Base-by-base conservation (phyloP, 257 asterid genomes). In the Primulina huaijiensis region DNA sequence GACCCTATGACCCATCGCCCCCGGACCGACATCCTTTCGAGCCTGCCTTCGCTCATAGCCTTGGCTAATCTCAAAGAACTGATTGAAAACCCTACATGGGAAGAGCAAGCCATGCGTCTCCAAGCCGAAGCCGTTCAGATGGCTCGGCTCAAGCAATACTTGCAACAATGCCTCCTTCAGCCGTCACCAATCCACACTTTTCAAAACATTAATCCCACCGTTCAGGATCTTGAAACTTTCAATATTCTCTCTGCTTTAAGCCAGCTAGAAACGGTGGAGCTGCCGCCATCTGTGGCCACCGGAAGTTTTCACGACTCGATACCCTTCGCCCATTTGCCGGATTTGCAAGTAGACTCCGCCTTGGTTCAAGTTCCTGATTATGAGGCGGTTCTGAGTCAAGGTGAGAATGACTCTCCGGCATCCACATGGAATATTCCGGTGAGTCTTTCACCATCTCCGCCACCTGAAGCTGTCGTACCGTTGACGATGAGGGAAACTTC, bases 1-100 rank as follows among this genome's bases (percentile, higher is more conserved):
- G 95, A 85, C 81, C 97, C 97, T 33, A 91, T 89, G 90, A 91
- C 97, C 40, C 97, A 87, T 60, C 86, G 83, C 0, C 97, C 96
- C 0, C 75, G 95, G 2, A 87, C 95, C 20, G 96, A 89, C 78
- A 80, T 90, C 5, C 87, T 81, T 67, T 79, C 92, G 9, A 86
- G 82, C 75, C 73, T 85, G 5, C 96, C 94, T 5, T 88, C 85
- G 64, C 92, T 91, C 74, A 77, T 91, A 25, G 97, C 97, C 7
- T 75, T 91, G 46, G 86, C 95, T 3, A 89, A 79, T 67, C 86
- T 89, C 66, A 83, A 83, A 33, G 93, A 81, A 3, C 72, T 85
- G 6, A 79, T 88, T 61, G 90, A 87, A 30, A 84, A 83, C 72
- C 86, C 86, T 20, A 81, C 83, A 0, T 74, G 86, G 69, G 92